Percentiles rank a stretch among this genome's conserved stretches.
phyloP scores from a whole-genome alignment of 352 stramenopile genomes.

The Salisapilia sapeloensis region DNA sequence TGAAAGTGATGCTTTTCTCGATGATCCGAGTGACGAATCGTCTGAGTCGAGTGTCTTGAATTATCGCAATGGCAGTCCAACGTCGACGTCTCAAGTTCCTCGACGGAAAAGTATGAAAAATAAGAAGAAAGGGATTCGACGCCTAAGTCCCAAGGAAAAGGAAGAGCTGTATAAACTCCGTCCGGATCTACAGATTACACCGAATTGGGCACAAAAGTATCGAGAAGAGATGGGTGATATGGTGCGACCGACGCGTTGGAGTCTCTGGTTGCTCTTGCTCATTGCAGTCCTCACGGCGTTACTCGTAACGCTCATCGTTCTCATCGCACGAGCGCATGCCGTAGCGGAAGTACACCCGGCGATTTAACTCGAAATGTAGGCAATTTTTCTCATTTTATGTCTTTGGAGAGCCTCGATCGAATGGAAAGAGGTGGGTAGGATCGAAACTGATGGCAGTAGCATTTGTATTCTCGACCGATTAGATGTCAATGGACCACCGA shows the following conservation, averaged over 20 bases:
- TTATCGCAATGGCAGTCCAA: slow-evolving; percentile 28
- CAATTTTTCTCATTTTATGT: not conserved
- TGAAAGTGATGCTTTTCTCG: slow-evolving; percentile 40
- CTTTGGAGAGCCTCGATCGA: too few relatives aligned
- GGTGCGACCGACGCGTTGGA: slow-evolving; percentile 52
- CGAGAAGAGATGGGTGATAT: slow-evolving; percentile 61
- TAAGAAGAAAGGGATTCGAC: slow-evolving; percentile 58
- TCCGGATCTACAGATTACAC: slow-evolving; percentile 75
- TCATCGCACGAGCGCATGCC: slow-evolving; percentile 40
- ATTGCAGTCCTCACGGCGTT: slow-evolving; percentile 50
- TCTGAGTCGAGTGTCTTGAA: slow-evolving; percentile 35
- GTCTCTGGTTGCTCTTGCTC: slow-evolving; percentile 58
- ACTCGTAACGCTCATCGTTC: slow-evolving; percentile 61
- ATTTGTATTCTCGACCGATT: slow-evolving; percentile 5
- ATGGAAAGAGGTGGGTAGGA: too few relatives aligned
- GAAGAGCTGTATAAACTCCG: slow-evolving; percentile 69
- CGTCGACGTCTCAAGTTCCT: slow-evolving; percentile 36
- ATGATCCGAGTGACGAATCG: slow-evolving; percentile 21
- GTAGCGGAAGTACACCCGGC: not conserved
- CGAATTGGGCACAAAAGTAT: slow-evolving; percentile 81
- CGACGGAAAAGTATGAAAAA: too few relatives aligned
- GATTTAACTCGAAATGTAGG: not conserved
- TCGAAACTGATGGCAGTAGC: not conserved
- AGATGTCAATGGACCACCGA: too few relatives aligned
- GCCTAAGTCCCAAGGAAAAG: slow-evolving; percentile 63